phyloP scores from a whole-genome alignment of 2,329 filamentous ascomycete species.

The Drechslerella coelobrocha region DNA sequence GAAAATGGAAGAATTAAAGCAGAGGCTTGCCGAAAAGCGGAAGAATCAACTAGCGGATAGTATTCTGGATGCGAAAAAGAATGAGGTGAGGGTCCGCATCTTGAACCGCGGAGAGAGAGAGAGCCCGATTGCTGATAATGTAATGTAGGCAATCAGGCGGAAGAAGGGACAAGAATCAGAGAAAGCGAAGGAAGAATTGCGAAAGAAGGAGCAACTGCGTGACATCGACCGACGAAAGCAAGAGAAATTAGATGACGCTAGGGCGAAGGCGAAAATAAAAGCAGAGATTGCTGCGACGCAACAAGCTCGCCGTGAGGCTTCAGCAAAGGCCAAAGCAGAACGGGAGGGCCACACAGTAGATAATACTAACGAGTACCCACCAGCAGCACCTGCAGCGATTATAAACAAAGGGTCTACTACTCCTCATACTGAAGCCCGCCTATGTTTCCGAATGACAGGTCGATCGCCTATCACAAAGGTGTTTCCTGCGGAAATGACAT shows the following conservation, averaged over 20 bases:
- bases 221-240: constrained; percentile 83
- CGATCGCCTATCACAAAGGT: constrained; percentile 83
- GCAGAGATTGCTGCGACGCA: constrained; percentile 96
- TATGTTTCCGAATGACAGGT: constrained; percentile 72
- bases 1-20: constrained; percentile 76
- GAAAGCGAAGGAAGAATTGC: constrained; percentile 86
- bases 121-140: not conserved
- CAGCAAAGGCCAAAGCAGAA: constrained; percentile 82
- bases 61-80: constrained; percentile 80
- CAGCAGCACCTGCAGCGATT: constrained; percentile 61
- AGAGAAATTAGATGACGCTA: constrained; percentile 84
- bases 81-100: constrained; percentile 68
- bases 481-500: constrained; percentile 83
- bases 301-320: constrained; percentile 82
- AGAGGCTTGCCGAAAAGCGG: constrained; percentile 72
- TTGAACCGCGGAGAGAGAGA: not conserved
- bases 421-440: constrained; percentile 70
- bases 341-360: constrained; percentile 74
- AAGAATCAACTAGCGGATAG: constrained; percentile 73
- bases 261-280: constrained; percentile 86
- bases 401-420: constrained; percentile 69
- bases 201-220: constrained; percentile 88
- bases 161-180: constrained; percentile 90
- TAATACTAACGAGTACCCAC: constrained; percentile 56
- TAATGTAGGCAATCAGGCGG: constrained; percentile 69